Evolutionary conservation across 345 rosid species (phyloP).

Genomic region (sweet orange (Citrus sinensis)): DVS_A1.0 CM039162.1:24542501-24543000

Average conservation of each 20-base stretch:
- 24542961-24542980: background rate
- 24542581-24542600: background rate
- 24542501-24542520: constrained; percentile 68
- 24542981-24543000: constrained; percentile 40
- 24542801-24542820: constrained; percentile 65
- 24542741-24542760: background rate
- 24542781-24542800: constrained; percentile 1
- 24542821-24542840: constrained; percentile 79
- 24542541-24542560: background rate
- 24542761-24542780: background rate
- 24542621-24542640: background rate
- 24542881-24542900: constrained; percentile 48
- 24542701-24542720: background rate
- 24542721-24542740: background rate
- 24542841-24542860: constrained; percentile 38
- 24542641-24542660: background rate
- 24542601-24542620: background rate
- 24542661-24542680: background rate
- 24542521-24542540: background rate
- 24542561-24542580: background rate
- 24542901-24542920: background rate
- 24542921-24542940: background rate
- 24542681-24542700: constrained; percentile 1
- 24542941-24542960: background rate
- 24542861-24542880: constrained; percentile 68